Evolutionary conservation across 495 filamentous ascomycete genomes (phyloP), one percentile per base, ranked within the genome.

Genomic region (Podospora pseudocomata): DNA sequence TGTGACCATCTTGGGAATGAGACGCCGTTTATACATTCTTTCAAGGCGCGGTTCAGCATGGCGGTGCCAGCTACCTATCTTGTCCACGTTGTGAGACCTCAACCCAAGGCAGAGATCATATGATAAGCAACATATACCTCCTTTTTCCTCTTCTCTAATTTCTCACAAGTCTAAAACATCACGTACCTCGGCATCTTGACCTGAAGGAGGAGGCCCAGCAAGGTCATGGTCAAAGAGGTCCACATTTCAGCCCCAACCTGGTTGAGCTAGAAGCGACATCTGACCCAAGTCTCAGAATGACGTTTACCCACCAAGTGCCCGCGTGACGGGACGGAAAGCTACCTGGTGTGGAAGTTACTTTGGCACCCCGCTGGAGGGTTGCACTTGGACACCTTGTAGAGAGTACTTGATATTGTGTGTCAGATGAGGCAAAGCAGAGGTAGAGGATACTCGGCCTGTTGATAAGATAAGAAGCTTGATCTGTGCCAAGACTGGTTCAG

Each of bases 201-300:
- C 30, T 32, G 30, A 32, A 32, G 30, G 4, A 32, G 30, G 4
- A 32, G 3, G 30, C 4, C 39, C 39, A 49, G 39, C 5, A 49
- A 13, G 39, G 34, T 39, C 34, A 5, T 6, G 34, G 23, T 23
- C 34, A 39, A 49, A 13, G 39, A 18, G 39, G 13, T 6, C 34
- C 34, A 5, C 34, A 4, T 39, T 39, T 39, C 5, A 49, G 39
- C 39, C 15, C 39, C 3, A 13, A 32, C 30, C 1, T 49, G 39
- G 39, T 49, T 49, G 39, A 49, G 9, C 9, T 58, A 26, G 3
- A 3, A 2, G 55, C 11, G 55, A 58, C 55, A 20, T 58, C 55
- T 58, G 55, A 58, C 55, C 55, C 55, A 58, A 58, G 55, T 58
- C 55, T 58, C 55, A 20, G 55, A 58, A 58, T 58, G 55, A 58